Conservation (phyloP, 164 flowering plant genomes). For the Tetracentron sinense region DNA sequence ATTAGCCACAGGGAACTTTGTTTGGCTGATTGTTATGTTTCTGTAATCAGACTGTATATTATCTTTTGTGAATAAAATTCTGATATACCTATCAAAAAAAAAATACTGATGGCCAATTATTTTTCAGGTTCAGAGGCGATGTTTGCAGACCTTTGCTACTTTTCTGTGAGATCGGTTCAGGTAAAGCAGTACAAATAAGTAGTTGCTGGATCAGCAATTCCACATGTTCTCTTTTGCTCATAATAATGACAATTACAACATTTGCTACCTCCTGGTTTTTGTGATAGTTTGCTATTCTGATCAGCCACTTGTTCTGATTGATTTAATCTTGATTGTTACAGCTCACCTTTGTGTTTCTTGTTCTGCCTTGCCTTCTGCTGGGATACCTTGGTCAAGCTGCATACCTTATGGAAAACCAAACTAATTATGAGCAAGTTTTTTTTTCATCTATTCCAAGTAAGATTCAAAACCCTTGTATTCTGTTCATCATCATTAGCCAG, state of each 20-base stretch:
- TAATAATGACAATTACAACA: not conserved
- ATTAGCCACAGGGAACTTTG: too few species aligned
- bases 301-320: too few species aligned
- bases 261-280: not conserved
- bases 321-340: conserved; percentile 41
- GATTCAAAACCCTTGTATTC: conserved; percentile 4
- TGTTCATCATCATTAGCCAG: not conserved
- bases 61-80: too few species aligned
- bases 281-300: not conserved
- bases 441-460: conserved; percentile 89
- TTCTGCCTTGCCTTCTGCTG: conserved; percentile 90
- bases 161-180: conserved; percentile 92
- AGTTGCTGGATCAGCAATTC: not conserved
- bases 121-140: conserved; percentile 96
- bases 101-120: conserved; percentile 13
- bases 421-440: conserved; percentile 55
- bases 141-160: conserved; percentile 99
- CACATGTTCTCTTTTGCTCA: too few species aligned
- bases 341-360: conserved; percentile 91
- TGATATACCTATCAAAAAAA: too few species aligned
- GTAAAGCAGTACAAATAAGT: conserved; percentile 35
- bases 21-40: too few species aligned
- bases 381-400: conserved; percentile 99
- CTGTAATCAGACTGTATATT: too few species aligned
- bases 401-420: conserved; percentile 72